Percentiles rank a stretch among this genome's conserved stretches.
Conservation (phyloP, 2,329 filamentous ascomycete species). For the Aspergillus tamarii region DNA sequence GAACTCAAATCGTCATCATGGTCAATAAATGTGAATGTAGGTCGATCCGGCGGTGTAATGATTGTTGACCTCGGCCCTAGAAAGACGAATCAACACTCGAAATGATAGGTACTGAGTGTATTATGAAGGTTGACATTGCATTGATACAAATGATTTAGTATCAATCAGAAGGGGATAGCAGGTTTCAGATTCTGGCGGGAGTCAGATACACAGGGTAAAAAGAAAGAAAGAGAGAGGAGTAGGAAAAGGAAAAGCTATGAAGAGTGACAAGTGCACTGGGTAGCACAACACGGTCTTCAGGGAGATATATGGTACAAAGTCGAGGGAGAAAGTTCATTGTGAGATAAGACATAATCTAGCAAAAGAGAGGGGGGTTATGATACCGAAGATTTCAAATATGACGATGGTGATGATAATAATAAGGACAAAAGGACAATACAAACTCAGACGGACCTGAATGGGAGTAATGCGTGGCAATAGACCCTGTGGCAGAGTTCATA, state of each 20-base stretch:
- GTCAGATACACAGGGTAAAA: neutral
- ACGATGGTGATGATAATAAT: neutral
- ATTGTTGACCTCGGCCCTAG: conserved; percentile 18
- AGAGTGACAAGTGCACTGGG: neutral
- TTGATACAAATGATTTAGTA: neutral
- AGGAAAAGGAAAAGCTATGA: neutral
- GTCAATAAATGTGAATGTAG: conserved; percentile 46
- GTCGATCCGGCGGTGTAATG: conserved; percentile 29
- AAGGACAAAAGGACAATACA: neutral
- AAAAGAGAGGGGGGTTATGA: neutral
- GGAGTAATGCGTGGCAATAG: neutral
- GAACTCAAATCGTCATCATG: conserved; percentile 44
- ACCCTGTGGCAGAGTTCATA: neutral
- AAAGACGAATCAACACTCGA: neutral
- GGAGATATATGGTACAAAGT: neutral
- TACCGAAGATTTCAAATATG: neutral
- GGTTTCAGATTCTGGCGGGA: neutral
- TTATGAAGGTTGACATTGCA: neutral
- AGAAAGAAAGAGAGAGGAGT: neutral
- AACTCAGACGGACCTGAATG: neutral
- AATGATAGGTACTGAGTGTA: neutral
- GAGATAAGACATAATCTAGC: neutral
- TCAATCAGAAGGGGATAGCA: neutral
- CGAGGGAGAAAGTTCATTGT: neutral
- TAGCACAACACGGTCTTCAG: neutral